Conservation (phyloP, 1,284 basidiomycete species). For the Ganoderma sinense region DNA sequence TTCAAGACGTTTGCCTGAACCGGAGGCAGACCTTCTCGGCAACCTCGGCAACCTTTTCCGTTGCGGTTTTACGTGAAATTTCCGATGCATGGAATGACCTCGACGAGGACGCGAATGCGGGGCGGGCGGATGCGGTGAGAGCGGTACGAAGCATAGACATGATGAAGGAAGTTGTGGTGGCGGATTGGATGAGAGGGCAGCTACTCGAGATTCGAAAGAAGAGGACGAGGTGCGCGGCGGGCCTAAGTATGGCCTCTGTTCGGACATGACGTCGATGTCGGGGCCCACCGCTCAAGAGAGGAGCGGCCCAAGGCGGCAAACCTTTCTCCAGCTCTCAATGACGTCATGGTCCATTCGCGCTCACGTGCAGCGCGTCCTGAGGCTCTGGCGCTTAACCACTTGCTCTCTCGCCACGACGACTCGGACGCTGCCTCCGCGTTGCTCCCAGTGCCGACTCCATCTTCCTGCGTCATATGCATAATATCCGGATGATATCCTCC, state of each 20-base stretch:
- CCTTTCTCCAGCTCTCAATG: background rate
- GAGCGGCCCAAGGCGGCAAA: constrained; percentile 16
- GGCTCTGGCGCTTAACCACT: background rate
- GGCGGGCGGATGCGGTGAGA: constrained; percentile 27
- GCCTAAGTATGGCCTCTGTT: background rate
- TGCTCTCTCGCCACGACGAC: background rate
- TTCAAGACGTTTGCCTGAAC: background rate
- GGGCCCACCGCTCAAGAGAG: constrained; percentile 1
- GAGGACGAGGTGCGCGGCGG: background rate
- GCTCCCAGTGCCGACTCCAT: too few species aligned
- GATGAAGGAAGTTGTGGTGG: constrained; percentile 12
- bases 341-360: background rate
- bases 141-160: constrained; percentile 38
- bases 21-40: constrained; percentile 58
- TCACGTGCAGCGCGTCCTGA: background rate
- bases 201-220: background rate
- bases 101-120: constrained; percentile 30
- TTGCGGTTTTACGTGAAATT: constrained; percentile 55
- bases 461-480: too few species aligned
- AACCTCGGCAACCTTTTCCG: constrained; percentile 67
- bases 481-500: too few species aligned
- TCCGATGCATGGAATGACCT: constrained; percentile 58
- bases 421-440: background rate
- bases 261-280: constrained; percentile 3
- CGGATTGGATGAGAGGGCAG: background rate